A percentile compares a stretch with the other conserved stretches of the same genome.
phyloP scores from a whole-genome alignment of 2,329 filamentous ascomycete species.

The Amauroascus verrucosus region DNA sequence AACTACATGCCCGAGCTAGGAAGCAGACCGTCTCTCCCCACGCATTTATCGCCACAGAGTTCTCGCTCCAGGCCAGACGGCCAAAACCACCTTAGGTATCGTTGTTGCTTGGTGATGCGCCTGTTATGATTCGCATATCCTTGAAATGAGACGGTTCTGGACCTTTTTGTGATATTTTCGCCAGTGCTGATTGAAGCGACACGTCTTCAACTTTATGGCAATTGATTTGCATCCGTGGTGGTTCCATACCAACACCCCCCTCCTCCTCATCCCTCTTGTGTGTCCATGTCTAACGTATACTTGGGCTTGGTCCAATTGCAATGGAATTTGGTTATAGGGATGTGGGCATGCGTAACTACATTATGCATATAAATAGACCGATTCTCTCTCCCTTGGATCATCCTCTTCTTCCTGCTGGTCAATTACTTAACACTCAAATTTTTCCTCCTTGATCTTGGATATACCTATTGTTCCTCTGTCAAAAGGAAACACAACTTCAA shows the following conservation, averaged over 20 bases:
- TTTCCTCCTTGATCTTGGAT: too few species aligned
- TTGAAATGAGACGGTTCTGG: not conserved
- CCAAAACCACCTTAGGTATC: not conserved
- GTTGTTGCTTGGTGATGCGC: not conserved
- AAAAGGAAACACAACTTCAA: not conserved
- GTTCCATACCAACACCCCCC: not conserved
- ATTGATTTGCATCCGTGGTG: constrained; percentile 1
- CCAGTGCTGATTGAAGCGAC: not conserved
- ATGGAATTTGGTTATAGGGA: not conserved
- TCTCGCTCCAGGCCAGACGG: not conserved
- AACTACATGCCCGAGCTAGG: too few species aligned
- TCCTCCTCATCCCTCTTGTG: too few species aligned
- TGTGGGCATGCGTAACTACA: not conserved
- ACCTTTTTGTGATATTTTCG: not conserved
- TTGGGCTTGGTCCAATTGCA: not conserved
- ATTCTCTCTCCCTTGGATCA: not conserved
- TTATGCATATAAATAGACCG: not conserved
- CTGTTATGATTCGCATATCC: not conserved
- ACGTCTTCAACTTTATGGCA: not conserved
- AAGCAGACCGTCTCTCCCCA: not conserved
- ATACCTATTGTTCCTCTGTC: too few species aligned
- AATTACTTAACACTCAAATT: too few species aligned
- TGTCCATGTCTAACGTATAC: too few species aligned
- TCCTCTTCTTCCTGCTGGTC: not conserved
- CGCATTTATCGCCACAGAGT: constrained; percentile 4